phyloP scores from a whole-genome alignment of 2,329 filamentous ascomycete species.

The Teratosphaeria zuluensis region DNA sequence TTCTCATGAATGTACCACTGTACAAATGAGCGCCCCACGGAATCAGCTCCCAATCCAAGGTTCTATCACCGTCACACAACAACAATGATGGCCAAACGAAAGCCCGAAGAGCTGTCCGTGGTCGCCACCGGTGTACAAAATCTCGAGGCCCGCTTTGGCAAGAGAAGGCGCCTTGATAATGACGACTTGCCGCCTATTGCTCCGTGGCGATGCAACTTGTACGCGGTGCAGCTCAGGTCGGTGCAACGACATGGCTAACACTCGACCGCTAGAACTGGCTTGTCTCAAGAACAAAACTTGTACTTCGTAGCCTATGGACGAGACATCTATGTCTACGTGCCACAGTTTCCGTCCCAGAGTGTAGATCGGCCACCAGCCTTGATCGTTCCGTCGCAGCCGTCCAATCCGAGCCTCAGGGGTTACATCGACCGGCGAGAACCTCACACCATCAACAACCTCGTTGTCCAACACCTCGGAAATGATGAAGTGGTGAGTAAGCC shows the following conservation, averaged over 20 bases:
- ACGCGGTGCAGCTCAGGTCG: not conserved
- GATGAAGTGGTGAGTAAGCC: slow-evolving; percentile 28
- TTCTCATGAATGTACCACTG: not conserved
- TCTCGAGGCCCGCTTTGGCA: slow-evolving; percentile 18
- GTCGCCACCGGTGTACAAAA: slow-evolving; percentile 17
- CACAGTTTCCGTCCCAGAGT: slow-evolving; percentile 33
- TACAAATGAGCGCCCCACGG: not conserved
- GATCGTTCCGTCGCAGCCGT: slow-evolving; percentile 30
- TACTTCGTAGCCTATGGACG: slow-evolving; percentile 37
- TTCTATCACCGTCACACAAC: not conserved
- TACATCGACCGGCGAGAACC: slow-evolving; percentile 29
- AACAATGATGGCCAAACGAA: slow-evolving; percentile 10
- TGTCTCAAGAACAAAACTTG: slow-evolving; percentile 38
- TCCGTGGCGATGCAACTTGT: slow-evolving; percentile 33
- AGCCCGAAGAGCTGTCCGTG: slow-evolving; percentile 13
- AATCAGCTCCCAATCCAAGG: not conserved
- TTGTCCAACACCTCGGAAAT: slow-evolving; percentile 35
- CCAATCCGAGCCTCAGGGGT: slow-evolving; percentile 21
- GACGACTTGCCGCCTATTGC: slow-evolving; percentile 19
- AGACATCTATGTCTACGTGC: slow-evolving; percentile 34
- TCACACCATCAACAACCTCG: slow-evolving; percentile 36
- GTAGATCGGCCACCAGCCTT: slow-evolving; percentile 28
- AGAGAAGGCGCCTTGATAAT: slow-evolving; percentile 12
- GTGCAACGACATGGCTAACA: not conserved
- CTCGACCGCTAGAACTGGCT: slow-evolving; percentile 27